A percentile compares a stretch with the other conserved stretches of the same genome.
Conservation (phyloP, 202 grass and related monocot genomes). For the Setaria italica region DNA sequence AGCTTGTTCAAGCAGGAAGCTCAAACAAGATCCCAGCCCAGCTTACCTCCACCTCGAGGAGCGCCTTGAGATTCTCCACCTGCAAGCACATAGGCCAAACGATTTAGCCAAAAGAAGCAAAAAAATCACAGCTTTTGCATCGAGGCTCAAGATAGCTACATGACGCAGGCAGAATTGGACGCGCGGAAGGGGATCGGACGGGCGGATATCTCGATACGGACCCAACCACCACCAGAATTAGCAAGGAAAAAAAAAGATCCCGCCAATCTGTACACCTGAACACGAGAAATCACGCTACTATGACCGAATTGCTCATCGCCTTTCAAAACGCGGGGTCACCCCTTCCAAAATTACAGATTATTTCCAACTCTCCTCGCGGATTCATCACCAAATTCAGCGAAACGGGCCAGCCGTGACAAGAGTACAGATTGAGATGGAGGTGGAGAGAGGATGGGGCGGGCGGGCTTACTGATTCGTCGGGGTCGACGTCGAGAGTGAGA, state of each 20-base stretch:
- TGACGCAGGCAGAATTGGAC: background rate
- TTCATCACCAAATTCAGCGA: background rate
- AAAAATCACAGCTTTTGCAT: constrained; percentile 1
- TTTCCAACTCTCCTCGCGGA: background rate
- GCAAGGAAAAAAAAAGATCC: constrained; percentile 31
- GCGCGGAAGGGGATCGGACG: background rate
- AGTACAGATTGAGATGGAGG: constrained; percentile 29
- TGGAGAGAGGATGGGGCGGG: background rate
- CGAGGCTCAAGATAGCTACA: background rate
- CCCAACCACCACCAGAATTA: background rate
- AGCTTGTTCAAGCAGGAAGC: background rate
- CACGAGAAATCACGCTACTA: background rate
- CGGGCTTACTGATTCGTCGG: constrained; percentile 79
- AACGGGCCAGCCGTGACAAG: background rate
- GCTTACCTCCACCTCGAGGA: constrained; percentile 95
- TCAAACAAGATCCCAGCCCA: background rate
- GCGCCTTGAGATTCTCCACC: constrained; percentile 98
- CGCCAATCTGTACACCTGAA: background rate
- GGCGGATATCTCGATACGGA: background rate
- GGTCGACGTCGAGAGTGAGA: constrained; percentile 82
- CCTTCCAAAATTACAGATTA: constrained; percentile 10
- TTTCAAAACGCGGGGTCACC: background rate
- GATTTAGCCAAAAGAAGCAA: constrained; percentile 15
- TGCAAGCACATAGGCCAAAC: constrained; percentile 27
- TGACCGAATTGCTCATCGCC: background rate